A percentile compares a stretch with the other conserved stretches of the same genome.
Conservation (phyloP, 2,329 filamentous ascomycete species). For the Neurospora crassa region DNA sequence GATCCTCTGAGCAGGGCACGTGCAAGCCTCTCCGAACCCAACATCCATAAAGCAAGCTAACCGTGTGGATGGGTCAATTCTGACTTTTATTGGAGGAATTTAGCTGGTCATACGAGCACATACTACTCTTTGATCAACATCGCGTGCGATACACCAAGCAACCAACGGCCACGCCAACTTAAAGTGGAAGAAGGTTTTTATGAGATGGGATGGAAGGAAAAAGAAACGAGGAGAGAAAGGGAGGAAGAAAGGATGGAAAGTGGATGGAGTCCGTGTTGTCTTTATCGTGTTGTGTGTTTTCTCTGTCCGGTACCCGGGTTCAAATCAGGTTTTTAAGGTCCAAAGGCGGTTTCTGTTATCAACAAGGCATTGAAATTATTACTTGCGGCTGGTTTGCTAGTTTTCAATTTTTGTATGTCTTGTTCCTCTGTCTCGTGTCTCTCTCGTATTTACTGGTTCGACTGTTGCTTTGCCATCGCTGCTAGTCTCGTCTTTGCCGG, state of each 20-base stretch:
- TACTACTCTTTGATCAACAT: not conserved
- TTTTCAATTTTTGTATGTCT: not conserved
- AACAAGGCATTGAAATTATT: not conserved
- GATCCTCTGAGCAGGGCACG: conserved; percentile 47
- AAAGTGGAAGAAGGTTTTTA: not conserved
- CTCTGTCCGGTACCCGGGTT: not conserved
- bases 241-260: not conserved
- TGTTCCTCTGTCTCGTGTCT: not conserved
- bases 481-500: not conserved
- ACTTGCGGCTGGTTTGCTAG: not conserved
- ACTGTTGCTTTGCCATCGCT: not conserved
- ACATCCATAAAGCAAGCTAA: conserved; percentile 15
- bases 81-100: not conserved
- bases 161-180: not conserved
- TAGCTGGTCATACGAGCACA: not conserved
- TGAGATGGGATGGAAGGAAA: not conserved
- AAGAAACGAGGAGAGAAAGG: not conserved
- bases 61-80: not conserved
- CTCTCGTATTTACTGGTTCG: not conserved
- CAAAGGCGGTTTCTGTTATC: not conserved
- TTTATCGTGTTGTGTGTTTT: not conserved
- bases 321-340: not conserved
- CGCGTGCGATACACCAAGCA: not conserved
- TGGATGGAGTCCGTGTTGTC: not conserved
- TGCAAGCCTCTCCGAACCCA: conserved; percentile 36